Evolutionary conservation across 805 yeast species (phyloP).

Genomic region (Candida verbasci): DNA sequence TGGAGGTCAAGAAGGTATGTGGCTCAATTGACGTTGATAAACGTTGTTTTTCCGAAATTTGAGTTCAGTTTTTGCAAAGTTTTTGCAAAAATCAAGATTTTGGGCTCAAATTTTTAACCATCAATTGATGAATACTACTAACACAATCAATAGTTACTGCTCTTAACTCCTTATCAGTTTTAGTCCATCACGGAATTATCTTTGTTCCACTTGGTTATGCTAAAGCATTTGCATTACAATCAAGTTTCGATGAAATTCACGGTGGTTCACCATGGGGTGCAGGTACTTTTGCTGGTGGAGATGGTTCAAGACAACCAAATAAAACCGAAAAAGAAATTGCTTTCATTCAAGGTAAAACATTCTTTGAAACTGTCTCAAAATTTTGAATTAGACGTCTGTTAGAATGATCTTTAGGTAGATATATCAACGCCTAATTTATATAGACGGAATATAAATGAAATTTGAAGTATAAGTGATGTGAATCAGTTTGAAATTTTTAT

Average conservation of each 20-base stretch:
- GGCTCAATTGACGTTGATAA: too few species aligned
- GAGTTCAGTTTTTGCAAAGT: too few species aligned
- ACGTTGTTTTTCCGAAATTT: too few species aligned
- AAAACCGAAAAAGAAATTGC: slow-evolving; percentile 63
- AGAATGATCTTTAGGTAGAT: neutral
- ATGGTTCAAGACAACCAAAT: slow-evolving; percentile 69
- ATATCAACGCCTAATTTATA: too few species aligned
- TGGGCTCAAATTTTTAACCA: too few species aligned
- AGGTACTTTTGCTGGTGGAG: slow-evolving; percentile 71
- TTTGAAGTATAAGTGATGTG: too few species aligned
- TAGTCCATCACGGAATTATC: slow-evolving; percentile 78
- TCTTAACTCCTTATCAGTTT: slow-evolving; percentile 56
- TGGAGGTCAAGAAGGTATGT: slow-evolving; percentile 85
- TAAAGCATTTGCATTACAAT: slow-evolving; percentile 47
- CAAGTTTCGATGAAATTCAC: slow-evolving; percentile 59
- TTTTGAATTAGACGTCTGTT: neutral
- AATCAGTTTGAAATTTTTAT: too few species aligned
- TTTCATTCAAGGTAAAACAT: slow-evolving; percentile 54
- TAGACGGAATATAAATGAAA: too few species aligned
- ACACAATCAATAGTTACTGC: too few species aligned
- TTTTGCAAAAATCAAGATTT: too few species aligned
- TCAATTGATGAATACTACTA: too few species aligned
- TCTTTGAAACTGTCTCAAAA: slow-evolving; percentile 1
- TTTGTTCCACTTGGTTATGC: slow-evolving; percentile 77
- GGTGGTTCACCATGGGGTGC: slow-evolving; percentile 90